A percentile compares a stretch with the other conserved stretches of the same genome.
Evolutionary conservation across 768 basidiomycete species (phyloP).

Genomic region (Symmetrospora coprosmae): DNA sequence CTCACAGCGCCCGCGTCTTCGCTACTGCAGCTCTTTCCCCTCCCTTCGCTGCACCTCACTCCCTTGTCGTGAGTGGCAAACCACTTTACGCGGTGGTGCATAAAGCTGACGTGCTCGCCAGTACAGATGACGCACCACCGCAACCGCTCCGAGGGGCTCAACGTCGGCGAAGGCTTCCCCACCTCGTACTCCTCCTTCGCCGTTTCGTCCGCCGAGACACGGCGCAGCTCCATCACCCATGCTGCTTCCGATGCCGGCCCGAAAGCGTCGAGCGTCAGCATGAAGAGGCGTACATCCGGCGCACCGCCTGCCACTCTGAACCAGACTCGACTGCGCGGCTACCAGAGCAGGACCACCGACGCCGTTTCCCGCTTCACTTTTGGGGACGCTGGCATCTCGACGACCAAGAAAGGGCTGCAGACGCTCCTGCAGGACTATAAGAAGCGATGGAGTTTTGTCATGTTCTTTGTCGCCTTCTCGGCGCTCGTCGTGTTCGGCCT

Average conservation of each 20-base stretch:
- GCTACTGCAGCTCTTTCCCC: no score
- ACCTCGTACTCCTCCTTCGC: constrained; percentile 14
- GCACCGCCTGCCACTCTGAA: neutral
- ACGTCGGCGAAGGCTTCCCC: constrained; percentile 21
- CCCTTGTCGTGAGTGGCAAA: no score
- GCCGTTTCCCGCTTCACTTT: no score
- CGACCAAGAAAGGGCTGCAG: neutral
- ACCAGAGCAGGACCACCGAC: neutral
- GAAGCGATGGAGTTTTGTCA: constrained; percentile 5
- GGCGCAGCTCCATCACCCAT: constrained; percentile 1
- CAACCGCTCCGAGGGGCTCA: constrained; percentile 11
- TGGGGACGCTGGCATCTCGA: no score
- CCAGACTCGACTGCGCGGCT: neutral
- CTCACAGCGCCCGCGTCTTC: no score
- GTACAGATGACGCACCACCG: neutral
- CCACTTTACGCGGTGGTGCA: no score
- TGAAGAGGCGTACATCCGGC: constrained; percentile 6
- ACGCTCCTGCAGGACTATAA: neutral
- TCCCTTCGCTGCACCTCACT: no score
- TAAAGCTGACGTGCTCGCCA: no score
- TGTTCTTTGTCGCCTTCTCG: constrained; percentile 16
- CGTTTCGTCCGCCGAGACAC: neutral
- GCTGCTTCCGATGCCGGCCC: no score
- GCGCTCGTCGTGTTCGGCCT: constrained; percentile 6
- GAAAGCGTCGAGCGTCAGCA: neutral